A percentile compares a stretch with the other conserved stretches of the same genome.
Conservation (phyloP, 2,329 filamentous ascomycete species). For the Colletotrichum filicis region DNA sequence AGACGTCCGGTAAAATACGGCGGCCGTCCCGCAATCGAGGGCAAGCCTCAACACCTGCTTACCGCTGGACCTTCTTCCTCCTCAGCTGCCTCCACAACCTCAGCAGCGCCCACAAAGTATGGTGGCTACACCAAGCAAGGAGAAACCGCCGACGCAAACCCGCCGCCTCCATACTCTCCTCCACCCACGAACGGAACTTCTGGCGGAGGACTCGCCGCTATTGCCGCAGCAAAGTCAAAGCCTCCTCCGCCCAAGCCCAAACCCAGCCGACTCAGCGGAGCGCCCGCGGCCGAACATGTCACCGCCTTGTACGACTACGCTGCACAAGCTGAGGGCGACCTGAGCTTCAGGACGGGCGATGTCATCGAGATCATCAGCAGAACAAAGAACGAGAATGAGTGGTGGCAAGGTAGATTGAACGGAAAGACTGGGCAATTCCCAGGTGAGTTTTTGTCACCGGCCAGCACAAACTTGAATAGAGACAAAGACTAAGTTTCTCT, state of each 20-base stretch:
- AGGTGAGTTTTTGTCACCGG: constrained; percentile 64
- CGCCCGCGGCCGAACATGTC: constrained; percentile 77
- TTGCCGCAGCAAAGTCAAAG: constrained; percentile 71
- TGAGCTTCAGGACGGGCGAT: constrained; percentile 90
- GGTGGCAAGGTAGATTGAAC: constrained; percentile 89
- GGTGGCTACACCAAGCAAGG: constrained; percentile 49
- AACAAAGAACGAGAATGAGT: constrained; percentile 94
- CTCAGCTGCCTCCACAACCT: constrained; percentile 37
- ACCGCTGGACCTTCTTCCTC: constrained; percentile 58
- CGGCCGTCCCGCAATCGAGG: constrained; percentile 63
- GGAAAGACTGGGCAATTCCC: constrained; percentile 93
- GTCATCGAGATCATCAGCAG: constrained; percentile 87
- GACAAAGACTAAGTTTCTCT: constrained; percentile 39
- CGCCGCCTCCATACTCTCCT: constrained; percentile 78
- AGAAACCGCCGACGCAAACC: constrained; percentile 61
- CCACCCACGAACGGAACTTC: constrained; percentile 44
- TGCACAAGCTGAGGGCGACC: constrained; percentile 91
- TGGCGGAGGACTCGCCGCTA: constrained; percentile 55
- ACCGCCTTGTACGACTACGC: constrained; percentile 97
- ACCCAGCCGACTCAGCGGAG: constrained; percentile 76
- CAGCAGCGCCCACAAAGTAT: constrained; percentile 41
- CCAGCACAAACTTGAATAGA: not conserved
- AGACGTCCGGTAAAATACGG: constrained; percentile 69
- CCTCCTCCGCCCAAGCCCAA: constrained; percentile 81
- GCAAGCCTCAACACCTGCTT: constrained; percentile 61